Conservation (phyloP, 805 yeast species). For the Suhomyces vadensis region DNA sequence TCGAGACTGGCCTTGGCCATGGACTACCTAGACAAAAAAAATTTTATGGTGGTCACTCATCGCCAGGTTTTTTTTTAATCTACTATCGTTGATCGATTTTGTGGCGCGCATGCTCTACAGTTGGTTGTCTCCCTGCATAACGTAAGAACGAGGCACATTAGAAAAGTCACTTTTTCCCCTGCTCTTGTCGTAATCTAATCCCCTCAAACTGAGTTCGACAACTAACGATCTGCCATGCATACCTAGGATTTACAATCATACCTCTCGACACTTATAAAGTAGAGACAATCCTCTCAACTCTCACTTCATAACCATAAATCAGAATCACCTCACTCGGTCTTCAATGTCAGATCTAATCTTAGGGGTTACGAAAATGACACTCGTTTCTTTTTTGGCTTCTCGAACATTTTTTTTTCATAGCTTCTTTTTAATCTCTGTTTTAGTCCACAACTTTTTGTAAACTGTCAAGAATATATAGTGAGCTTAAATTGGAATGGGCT, state of each 20-base stretch:
- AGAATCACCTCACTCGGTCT: not conserved
- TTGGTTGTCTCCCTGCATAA: not conserved
- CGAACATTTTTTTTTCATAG: conserved; percentile 4
- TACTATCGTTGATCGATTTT: not conserved
- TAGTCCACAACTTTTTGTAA: conserved; percentile 1
- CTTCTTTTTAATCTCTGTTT: conserved; percentile 5
- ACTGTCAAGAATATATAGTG: not conserved
- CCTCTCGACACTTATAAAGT: too few species aligned
- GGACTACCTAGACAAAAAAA: not conserved
- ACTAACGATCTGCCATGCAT: too few species aligned
- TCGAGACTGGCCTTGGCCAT: too few species aligned
- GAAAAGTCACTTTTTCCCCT: not conserved
- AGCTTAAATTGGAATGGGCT: not conserved
- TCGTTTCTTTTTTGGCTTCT: conserved; percentile 8
- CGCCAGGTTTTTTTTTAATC: not conserved
- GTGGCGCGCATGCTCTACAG: not conserved
- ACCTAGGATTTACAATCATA: too few species aligned
- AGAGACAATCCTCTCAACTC: too few species aligned
- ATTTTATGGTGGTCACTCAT: conserved; percentile 1
- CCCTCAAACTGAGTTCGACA: too few species aligned
- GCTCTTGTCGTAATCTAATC: too few species aligned
- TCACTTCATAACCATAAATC: too few species aligned
- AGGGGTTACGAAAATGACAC: not conserved
- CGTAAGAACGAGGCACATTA: not conserved
- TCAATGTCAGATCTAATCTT: not conserved